Base-by-base conservation (phyloP, 352 stramenopile genomes). In the Phytopythium delawarense region DNA sequence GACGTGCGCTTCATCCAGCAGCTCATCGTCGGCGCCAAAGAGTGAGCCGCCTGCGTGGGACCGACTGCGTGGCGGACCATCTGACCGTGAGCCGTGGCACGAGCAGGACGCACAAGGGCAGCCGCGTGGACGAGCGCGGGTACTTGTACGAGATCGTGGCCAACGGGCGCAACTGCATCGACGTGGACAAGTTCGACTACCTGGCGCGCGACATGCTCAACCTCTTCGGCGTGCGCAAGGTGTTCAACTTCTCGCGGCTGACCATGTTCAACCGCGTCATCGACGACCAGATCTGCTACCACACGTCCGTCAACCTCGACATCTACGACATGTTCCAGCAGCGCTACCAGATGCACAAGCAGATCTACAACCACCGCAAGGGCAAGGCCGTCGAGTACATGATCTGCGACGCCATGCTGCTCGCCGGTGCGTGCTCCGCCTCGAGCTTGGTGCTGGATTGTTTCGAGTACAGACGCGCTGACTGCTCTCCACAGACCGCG, bases 131-230 rank as follows among this genome's bases (percentile, higher is more conserved):
- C 50, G 54, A 66, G n/a, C 74, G 80, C 20, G 84, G 78, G 11
- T 97, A 88, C 46, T 55, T 97, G 35, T 97, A 97, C 71, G 87
- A 96, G 65, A 97, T 97, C 57, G 88, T 97, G 44, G 87, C 85
- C 1, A 97, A 97, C 61, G 88, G 84, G 30, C 80, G 87, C 63
- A 97, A 95, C 74, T 89, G 87, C 67, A 92, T 97, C 54, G 90
- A 97, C 65, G 87, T 96, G 37, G 90, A 97, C 75, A 97, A 97
- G 74, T 95, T 96, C 51, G 90, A 97, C 71, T 97, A 97, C 69
- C 67, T 96, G 35, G 80, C 87, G 16, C 80, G 89, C 9, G 88
- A 97, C 72, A 92, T 91, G 74, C 71, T 91, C 42, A 91, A 94
- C 67, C 72, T 95, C 9, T 93, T 93, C 59, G 87, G 88, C 28